Evolutionary conservation across 768 basidiomycete genomes (phyloP), one percentile per base, ranked within the genome.

Genomic region (Tylopilus rubrobrunneus): DNA sequence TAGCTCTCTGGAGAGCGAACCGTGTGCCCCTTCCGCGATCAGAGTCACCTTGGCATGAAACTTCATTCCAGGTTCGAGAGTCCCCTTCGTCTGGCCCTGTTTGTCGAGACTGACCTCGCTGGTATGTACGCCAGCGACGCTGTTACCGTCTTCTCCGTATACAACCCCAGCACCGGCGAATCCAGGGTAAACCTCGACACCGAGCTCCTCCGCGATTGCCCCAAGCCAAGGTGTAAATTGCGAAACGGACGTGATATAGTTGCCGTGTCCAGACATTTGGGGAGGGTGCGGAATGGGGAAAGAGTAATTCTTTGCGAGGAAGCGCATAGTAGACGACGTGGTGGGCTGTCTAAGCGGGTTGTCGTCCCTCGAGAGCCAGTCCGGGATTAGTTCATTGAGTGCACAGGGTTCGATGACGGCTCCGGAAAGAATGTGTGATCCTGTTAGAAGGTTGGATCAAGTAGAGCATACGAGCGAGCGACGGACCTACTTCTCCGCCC

Each of bases 151-250:
- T 5, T 83, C 76, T 45, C 81, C 78, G 57, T 88, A 85, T 0
- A 98, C 78, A 14, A 97, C 69, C 31, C 84, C 80, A 0, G 95
- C 87, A n/a, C 89, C 96, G 0, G 93, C 92, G 62, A 98, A 98
- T 5, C 97, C 96, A 2, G 97, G 89, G 67, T 98, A 99, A 25
- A 99, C 85, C 69, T 99, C 97, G 28, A 97, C 92, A 27, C 94
- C 96, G 29, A 83, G 69, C 37, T 79, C 83, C 58, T 98, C 95
- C 0, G 96, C 96, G 29, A 97, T 80, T 50, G 77, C 72, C 4
- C 84, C 90, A 1, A 99, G 80, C 95, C 96, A 98, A 5, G 89
- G 81, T 0, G 92, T 88, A 57, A 98, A 85, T 33, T 82, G 84
- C 1, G 92, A 94, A 29, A 98, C 82, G 2, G 93, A 96, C 40